Evolutionary conservation across 345 rosid species (phyloP).

Genomic region (Rhodamnia rubescens): DNA sequence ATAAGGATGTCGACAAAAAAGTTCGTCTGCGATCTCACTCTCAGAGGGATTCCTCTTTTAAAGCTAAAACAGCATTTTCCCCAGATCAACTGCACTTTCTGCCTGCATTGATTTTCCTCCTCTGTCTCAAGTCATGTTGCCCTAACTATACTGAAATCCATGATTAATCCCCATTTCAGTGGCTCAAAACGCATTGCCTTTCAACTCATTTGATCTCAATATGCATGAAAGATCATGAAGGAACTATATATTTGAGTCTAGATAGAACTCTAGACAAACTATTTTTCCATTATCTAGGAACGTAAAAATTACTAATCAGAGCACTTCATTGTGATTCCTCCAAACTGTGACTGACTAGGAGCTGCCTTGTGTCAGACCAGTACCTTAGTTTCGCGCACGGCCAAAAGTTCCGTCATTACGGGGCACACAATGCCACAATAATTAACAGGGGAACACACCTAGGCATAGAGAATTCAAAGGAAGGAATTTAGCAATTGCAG

Average conservation of each 20-base stretch:
- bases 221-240: not conserved
- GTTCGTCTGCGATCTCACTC: not conserved
- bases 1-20: not conserved
- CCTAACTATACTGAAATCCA: not conserved
- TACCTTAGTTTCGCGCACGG: not conserved
- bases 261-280: not conserved
- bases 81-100: not conserved
- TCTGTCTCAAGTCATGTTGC: not conserved
- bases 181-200: not conserved
- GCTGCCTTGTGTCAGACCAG: not conserved
- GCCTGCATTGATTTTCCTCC: not conserved
- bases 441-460: too few relatives aligned
- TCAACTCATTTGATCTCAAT: not conserved
- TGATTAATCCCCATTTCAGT: not conserved
- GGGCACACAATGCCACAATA: not conserved
- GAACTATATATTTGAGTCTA: not conserved
- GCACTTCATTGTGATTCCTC: not conserved
- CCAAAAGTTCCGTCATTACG: not conserved
- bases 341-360: not conserved
- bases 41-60: not conserved
- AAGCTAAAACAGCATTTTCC: not conserved
- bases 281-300: not conserved
- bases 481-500: not conserved
- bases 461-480: too few relatives aligned
- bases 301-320: not conserved